Percentiles rank a stretch among this genome's conserved stretches.
phyloP scores from a whole-genome alignment of 352 stramenopile genomes.

The Pythium chondricola region DNA sequence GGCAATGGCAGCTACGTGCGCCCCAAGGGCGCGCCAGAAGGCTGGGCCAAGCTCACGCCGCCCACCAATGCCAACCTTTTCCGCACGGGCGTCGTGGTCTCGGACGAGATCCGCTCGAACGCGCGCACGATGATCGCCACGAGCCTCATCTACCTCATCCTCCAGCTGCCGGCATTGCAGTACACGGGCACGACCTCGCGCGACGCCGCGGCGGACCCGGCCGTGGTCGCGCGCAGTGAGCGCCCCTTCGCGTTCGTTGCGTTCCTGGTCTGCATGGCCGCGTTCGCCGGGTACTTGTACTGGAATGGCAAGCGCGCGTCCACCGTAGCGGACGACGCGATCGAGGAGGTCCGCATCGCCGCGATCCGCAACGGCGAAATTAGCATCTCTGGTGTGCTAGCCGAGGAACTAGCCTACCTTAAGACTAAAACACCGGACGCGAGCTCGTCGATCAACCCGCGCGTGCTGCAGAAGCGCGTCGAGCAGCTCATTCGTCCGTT shows the following conservation, averaged over 20 bases:
- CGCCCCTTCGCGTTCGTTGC: slow-evolving; percentile 87
- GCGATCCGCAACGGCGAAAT: slow-evolving; percentile 71
- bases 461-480: slow-evolving; percentile 66
- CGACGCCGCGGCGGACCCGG: slow-evolving; percentile 63
- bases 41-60: slow-evolving; percentile 86
- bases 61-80: slow-evolving; percentile 51
- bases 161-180: slow-evolving; percentile 89
- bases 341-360: slow-evolving; percentile 64
- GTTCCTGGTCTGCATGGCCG: slow-evolving; percentile 84
- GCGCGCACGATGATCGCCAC: slow-evolving; percentile 91
- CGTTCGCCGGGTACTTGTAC: slow-evolving; percentile 91
- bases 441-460: slow-evolving; percentile 47
- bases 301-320: slow-evolving; percentile 86
- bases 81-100: slow-evolving; percentile 73
- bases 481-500: slow-evolving; percentile 90
- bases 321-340: slow-evolving; percentile 52
- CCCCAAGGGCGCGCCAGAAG: slow-evolving; percentile 62
- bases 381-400: slow-evolving; percentile 72
- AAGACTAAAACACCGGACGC: slow-evolving; percentile 31
- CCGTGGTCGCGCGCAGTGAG: slow-evolving; percentile 71
- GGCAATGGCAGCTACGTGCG: slow-evolving; percentile 82
- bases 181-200: slow-evolving; percentile 74
- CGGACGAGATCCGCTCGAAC: slow-evolving; percentile 85
- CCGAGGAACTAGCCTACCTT: slow-evolving; percentile 69
- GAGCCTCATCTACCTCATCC: slow-evolving; percentile 93